Conservation (phyloP, 2,329 filamentous ascomycete species). For the Cladosporium halotolerans region DNA sequence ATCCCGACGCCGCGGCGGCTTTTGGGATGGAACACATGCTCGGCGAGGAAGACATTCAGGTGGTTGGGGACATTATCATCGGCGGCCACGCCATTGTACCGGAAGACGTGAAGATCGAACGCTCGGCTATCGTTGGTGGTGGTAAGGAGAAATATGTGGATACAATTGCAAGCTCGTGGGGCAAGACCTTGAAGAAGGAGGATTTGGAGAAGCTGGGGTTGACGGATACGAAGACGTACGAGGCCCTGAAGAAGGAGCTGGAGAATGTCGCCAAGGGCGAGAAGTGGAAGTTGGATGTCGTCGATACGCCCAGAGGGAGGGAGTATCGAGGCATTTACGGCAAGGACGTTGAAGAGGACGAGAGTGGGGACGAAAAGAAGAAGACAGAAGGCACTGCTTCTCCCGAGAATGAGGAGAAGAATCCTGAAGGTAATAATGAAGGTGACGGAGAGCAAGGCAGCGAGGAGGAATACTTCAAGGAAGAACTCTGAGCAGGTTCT, state of each 20-base stretch:
- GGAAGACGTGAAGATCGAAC: conserved; percentile 52
- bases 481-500: conserved; percentile 18
- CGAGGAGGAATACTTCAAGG: conserved; percentile 30
- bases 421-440: conserved; percentile 12
- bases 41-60: background rate
- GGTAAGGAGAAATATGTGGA: conserved; percentile 50
- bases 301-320: conserved; percentile 59
- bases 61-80: conserved; percentile 54
- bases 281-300: conserved; percentile 74
- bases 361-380: conserved; percentile 50
- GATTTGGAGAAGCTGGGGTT: conserved; percentile 55
- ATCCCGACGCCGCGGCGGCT: conserved; percentile 29
- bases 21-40: conserved; percentile 4
- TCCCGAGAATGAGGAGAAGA: conserved; percentile 31
- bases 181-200: conserved; percentile 32
- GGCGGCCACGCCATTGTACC: conserved; percentile 51
- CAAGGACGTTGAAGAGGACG: conserved; percentile 54
- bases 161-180: conserved; percentile 52
- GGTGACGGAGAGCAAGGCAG: conserved; percentile 26
- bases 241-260: conserved; percentile 62
- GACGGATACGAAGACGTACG: conserved; percentile 63
- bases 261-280: conserved; percentile 62
- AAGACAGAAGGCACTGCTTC: conserved; percentile 22
- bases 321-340: conserved; percentile 68
- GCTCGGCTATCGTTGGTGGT: conserved; percentile 41